Evolutionary conservation across 2,329 filamentous ascomycete genomes (phyloP).

Genomic region (Cladosporium sp.): DNA sequence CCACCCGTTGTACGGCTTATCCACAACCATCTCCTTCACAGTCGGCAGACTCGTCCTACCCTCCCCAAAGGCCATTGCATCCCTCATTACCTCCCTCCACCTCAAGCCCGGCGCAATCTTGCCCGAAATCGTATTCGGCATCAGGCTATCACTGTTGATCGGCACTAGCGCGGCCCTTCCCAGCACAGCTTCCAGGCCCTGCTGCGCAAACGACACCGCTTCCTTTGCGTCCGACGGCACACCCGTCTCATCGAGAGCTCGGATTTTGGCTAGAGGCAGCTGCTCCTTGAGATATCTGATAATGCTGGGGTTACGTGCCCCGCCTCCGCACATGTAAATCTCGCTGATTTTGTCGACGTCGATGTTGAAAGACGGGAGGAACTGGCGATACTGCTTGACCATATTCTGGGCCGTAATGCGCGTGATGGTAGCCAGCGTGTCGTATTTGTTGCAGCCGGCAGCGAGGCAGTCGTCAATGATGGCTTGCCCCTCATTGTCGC

Average conservation of each 20-base stretch:
- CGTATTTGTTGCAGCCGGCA: slow-evolving; percentile 14
- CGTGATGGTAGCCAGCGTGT: slow-evolving; percentile 23
- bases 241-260: slow-evolving; percentile 27
- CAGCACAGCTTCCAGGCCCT: slow-evolving; percentile 30
- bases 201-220: slow-evolving; percentile 31
- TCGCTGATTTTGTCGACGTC: slow-evolving; percentile 18
- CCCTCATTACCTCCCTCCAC: slow-evolving; percentile 7
- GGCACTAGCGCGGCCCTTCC: slow-evolving; percentile 22
- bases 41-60: slow-evolving; percentile 3
- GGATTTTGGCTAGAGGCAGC: not conserved
- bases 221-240: slow-evolving; percentile 30
- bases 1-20: slow-evolving; percentile 1
- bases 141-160: slow-evolving; percentile 10
- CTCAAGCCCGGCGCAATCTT: slow-evolving; percentile 8
- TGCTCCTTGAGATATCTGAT: slow-evolving; percentile 12
- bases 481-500: slow-evolving; percentile 18
- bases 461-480: slow-evolving; percentile 15
- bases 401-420: slow-evolving; percentile 22
- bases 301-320: slow-evolving; percentile 26
- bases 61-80: slow-evolving; percentile 7
- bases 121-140: slow-evolving; percentile 10
- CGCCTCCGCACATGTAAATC: slow-evolving; percentile 25
- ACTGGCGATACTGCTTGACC: slow-evolving; percentile 19
- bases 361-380: slow-evolving; percentile 11
- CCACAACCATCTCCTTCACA: slow-evolving; percentile 5